Base-by-base conservation (phyloP, 768 basidiomycete genomes). In the Tricholoma sp. region DNA sequence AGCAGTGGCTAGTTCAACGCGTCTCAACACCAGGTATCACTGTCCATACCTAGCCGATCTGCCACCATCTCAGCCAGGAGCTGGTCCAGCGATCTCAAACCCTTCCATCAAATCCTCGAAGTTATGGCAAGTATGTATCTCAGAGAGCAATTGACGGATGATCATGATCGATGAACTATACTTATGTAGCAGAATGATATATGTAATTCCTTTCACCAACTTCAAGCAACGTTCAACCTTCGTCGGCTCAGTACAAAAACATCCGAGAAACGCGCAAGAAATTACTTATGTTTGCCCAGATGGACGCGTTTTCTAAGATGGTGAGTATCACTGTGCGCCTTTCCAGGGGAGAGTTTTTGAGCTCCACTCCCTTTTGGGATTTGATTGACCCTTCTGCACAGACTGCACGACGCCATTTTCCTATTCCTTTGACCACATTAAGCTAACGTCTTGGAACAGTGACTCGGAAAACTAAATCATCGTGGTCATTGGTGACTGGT, bases 401-500 rank as follows among this genome's bases (percentile, higher is more conserved):
- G n/a, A n/a, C n/a, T n/a, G n/a, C n/a, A n/a, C n/a, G 59, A 62
- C 55, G 39, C 57, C 57, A 56, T 56, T 41, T 63, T 42, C 28
- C 37, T 52, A 28, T 15, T 29, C 28, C 45, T 31, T 48, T 12
- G 37, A 57, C 53, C 59, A 54, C 59, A 53, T 41, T 60, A 62
- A 61, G 64, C 69, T 74, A 58, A 69, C 63, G 53, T 53, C 55
- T 44, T 41, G 56, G 58, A 63, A 62, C 71, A 88, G 85, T 91
- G 89, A n/a, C 72, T 81, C 66, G 54, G 73, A 82, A 63, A 83
- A 92, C 69, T 93, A 96, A 75, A 88, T 97, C 59, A 86, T 89
- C 39, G 83, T 94, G 58, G 87, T 94, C 83, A 88, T 92, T 57
- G 91, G 95, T 96, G 76, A 97, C 95, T 0, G 95, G 94, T 9